Base-by-base conservation (phyloP, 805 yeast species). In the Yueomyces sp. region DNA sequence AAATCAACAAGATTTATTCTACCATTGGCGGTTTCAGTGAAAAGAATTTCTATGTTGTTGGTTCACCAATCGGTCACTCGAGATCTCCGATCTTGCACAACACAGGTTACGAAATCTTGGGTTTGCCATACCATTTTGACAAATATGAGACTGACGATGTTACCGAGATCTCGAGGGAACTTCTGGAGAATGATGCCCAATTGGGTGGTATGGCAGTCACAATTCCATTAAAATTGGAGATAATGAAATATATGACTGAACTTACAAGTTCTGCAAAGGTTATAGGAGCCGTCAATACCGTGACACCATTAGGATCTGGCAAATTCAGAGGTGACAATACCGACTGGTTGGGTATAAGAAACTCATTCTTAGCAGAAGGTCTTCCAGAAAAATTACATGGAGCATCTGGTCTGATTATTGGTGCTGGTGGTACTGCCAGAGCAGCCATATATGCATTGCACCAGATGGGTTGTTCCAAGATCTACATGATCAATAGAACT, bases 121-220 rank as follows among this genome's bases (percentile, higher is more conserved):
- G 87, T 4, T 69, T 92, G 53, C 95, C 96, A 11, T 79, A 87
- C 61, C 52, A 55, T 4, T 87, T 88, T 56, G 72, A 64, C 12
- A 68, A 70, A 48, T 77, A 75, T 56, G 95, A 86, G 57, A 77
- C 95, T 1, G 69, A 67, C 26, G 73, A 76, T 52, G 85, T 80
- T 7, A 56, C 58, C 2, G 70, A 68, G 41, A 88, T 85, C 29
- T 68, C 69, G 41, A 64, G 68, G 9, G 62, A 71, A 39, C 59
- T 87, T 44, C 66, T 77, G 45, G 57, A 67, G 36, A 60, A 60
- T 26, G 62, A 74, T 12, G 26, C 45, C 12, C 56, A 65, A 6
- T 82, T 92, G 55, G 97, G 97, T 40, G 99, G 98, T n/a, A 77
- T 84, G 48, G 88, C 95, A 4, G 85, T 92, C 5, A 92, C 98